Percentiles rank a stretch among this genome's conserved stretches.
These are phyloP conservation scores for Mycena polygramma DNA, from an alignment of 768 basidiomycete genomes.

Conservation along the genomic window DNA sequence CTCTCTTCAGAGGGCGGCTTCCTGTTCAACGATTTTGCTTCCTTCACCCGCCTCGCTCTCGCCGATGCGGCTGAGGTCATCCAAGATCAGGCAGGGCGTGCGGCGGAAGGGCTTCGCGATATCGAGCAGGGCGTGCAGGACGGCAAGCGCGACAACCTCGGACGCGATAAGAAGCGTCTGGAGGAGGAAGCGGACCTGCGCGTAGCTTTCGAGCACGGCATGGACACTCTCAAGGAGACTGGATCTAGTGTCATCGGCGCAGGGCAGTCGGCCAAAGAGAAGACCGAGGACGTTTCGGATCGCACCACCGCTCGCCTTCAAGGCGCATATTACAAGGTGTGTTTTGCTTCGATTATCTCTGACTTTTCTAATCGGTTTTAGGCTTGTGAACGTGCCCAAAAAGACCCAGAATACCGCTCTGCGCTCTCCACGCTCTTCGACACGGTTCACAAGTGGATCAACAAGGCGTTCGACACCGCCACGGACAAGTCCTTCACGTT, in stretches of 20 bases:
- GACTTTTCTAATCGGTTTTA: conserved; percentile 38
- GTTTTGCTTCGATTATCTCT: conserved; percentile 6
- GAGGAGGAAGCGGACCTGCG: conserved; percentile 65
- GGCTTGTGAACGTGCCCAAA: conserved; percentile 75
- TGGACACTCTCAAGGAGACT: conserved; percentile 72
- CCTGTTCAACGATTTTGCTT: conserved; percentile 73
- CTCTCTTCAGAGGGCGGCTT: conserved; percentile 65
- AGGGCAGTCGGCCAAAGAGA: conserved; percentile 57
- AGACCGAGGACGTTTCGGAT: conserved; percentile 59
- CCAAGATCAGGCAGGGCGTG: conserved; percentile 62
- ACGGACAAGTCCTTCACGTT: conserved; percentile 59
- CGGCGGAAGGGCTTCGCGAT: conserved; percentile 66
- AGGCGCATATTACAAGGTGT: conserved; percentile 67
- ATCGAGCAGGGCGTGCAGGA: conserved; percentile 71
- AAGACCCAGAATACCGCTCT: conserved; percentile 68
- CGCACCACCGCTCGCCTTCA: conserved; percentile 58
- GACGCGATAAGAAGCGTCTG: conserved; percentile 63
- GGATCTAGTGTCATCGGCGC: conserved; percentile 71
- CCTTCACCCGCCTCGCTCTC: conserved; percentile 72
- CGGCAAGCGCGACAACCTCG: conserved; percentile 70
- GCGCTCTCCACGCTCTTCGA: conserved; percentile 70
- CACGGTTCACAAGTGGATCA: conserved; percentile 68
- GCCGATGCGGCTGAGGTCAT: conserved; percentile 76
- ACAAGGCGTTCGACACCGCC: conserved; percentile 62
- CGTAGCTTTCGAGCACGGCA: conserved; percentile 72